Base-by-base conservation (phyloP, 352 stramenopile species). In the Pythium guiyangense region DNA sequence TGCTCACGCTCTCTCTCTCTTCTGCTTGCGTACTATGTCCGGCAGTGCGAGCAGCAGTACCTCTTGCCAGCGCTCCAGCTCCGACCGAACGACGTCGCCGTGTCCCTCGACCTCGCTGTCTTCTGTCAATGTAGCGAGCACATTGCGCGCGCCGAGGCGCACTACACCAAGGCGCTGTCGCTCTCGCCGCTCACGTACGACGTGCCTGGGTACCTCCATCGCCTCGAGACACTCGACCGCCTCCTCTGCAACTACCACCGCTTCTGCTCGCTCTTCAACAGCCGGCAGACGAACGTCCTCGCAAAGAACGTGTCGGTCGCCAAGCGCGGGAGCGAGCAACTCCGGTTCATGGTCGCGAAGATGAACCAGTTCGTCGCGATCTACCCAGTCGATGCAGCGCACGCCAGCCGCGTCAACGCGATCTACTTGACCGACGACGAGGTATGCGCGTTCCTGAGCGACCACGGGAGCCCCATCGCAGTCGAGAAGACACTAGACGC, bases 241-340 rank as follows among this genome's bases (percentile, higher is more conserved):
- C 35, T 90, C 18, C 45, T 88, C n/a, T 52, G 83, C 18, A 90
- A 88, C 46, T 88, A 86, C 46, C 76, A 90, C 45, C 77, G 75
- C 11, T 90, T 88, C 60, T 82, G 74, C 51, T 86, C 77, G 6
- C 55, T 90, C 11, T 90, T 87, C 42, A 79, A 84, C 55, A 77
- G 70, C 12, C 60, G 67, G 15, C 71, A 83, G 63, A 60, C 72
- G 0, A 86, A 82, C 29, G 64, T 88, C 0, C 49, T 88, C 12
- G 50, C 59, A 0, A 87, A 88, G 54, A 59, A 63, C 0, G 22
- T 90, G 3, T 40, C 62, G 14, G 74, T 83, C 20, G 63, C 72
- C 1, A 88, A 86, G 55, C 68, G 71, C 22, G 70, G 42, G 10
- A 45, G 74, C n/a, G 77, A 77, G 39, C 75, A 76, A 52, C 55